phyloP scores from a whole-genome alignment of 2,329 filamentous ascomycete genomes.

The Fusarium stilboides region DNA sequence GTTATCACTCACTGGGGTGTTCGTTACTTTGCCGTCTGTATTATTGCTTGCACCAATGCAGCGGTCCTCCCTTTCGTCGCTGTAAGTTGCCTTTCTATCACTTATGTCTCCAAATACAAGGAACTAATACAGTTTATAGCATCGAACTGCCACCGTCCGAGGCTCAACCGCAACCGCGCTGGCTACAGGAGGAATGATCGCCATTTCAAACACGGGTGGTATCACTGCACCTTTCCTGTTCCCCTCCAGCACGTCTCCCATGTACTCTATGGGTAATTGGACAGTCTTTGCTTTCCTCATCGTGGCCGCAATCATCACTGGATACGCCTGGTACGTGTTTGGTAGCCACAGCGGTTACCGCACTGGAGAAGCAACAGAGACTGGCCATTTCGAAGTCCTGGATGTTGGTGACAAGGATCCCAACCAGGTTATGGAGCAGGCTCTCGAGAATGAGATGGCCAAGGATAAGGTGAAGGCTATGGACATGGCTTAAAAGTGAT shows the following conservation, averaged over 20 bases:
- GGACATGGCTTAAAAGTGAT: slow-evolving; percentile 30
- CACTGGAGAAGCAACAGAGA: slow-evolving; percentile 42
- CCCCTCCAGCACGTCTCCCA: slow-evolving; percentile 50
- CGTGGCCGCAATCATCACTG: slow-evolving; percentile 45
- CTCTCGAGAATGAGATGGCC: slow-evolving; percentile 31
- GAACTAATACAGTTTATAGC: slow-evolving; percentile 34
- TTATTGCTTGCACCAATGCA: slow-evolving; percentile 55
- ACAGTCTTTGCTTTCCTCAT: slow-evolving; percentile 54
- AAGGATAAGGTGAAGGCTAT: slow-evolving; percentile 38
- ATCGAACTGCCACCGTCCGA: slow-evolving; percentile 54
- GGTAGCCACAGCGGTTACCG: slow-evolving; percentile 53
- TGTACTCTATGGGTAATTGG: slow-evolving; percentile 56
- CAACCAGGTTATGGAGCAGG: slow-evolving; percentile 38
- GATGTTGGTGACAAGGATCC: slow-evolving; percentile 42
- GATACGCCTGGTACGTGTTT: slow-evolving; percentile 53
- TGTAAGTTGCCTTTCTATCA: slow-evolving; percentile 37
- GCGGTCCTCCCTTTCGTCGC: slow-evolving; percentile 54
- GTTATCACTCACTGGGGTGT: slow-evolving; percentile 51
- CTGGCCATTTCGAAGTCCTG: slow-evolving; percentile 36
- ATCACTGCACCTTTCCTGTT: slow-evolving; percentile 56
- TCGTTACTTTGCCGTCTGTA: slow-evolving; percentile 52
- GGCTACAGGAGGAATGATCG: slow-evolving; percentile 55
- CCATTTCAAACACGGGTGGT: slow-evolving; percentile 54
- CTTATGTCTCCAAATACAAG: rapidly evolving
- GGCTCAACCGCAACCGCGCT: slow-evolving; percentile 54